Percentiles rank a stretch among this genome's conserved stretches.
Evolutionary conservation across 495 filamentous ascomycete species (phyloP).

Genomic region (Xylaria palmicola): DNA sequence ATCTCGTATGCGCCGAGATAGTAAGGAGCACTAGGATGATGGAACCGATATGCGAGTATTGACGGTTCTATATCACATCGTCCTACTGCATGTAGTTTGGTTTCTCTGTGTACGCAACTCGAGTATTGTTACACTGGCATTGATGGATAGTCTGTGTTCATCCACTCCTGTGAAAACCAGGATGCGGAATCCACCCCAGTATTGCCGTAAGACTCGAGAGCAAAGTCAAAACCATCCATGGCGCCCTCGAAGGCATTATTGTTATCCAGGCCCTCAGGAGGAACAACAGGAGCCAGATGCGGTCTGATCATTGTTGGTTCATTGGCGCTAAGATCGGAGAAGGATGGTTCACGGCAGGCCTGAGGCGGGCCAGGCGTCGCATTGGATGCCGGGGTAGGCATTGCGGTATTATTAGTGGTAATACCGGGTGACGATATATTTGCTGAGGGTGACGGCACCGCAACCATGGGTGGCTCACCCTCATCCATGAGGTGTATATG

Average conservation of each 20-base stretch:
- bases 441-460: constrained; percentile 21
- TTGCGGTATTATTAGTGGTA: constrained; percentile 11
- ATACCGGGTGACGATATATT: constrained; percentile 27
- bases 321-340: constrained; percentile 21
- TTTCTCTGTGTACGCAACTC: no score
- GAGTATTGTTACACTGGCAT: constrained; percentile 24
- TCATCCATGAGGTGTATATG: constrained; percentile 31
- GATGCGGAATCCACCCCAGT: constrained; percentile 28
- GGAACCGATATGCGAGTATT: no score
- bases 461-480: constrained; percentile 23
- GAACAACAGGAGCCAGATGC: constrained; percentile 24
- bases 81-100: no score
- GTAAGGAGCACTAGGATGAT: no score
- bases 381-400: constrained; percentile 26
- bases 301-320: constrained; percentile 25
- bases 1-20: no score
- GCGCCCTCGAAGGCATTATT: constrained; percentile 40
- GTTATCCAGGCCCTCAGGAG: constrained; percentile 27
- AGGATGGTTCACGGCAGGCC: constrained; percentile 21
- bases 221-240: constrained; percentile 35
- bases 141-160: constrained; percentile 28
- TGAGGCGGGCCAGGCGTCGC: constrained; percentile 19
- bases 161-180: constrained; percentile 36
- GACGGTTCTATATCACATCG: no score
- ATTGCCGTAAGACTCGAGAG: constrained; percentile 32